Conservation (phyloP, 2,329 filamentous ascomycete species). For the Tolypocladium nubicola region DNA sequence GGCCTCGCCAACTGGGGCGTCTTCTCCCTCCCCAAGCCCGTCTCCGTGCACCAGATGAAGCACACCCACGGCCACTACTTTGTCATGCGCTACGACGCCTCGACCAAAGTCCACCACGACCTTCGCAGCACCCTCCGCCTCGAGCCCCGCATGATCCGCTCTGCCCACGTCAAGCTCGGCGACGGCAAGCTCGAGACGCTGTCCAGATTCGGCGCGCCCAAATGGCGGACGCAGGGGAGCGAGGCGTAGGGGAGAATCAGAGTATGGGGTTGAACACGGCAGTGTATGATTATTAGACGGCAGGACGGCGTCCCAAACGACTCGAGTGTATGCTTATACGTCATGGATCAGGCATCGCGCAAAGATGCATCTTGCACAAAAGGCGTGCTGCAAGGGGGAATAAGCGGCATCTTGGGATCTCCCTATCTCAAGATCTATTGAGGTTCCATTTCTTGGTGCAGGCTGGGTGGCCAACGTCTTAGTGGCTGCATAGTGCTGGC, state of each 20-base stretch:
- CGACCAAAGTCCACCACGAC: conserved; percentile 59
- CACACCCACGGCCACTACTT: conserved; percentile 92
- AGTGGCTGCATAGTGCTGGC: background rate
- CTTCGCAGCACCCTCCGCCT: conserved; percentile 67
- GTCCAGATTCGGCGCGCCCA: conserved; percentile 36
- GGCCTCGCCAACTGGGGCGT: conserved; percentile 93
- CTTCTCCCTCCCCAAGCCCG: conserved; percentile 73
- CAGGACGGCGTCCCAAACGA: background rate
- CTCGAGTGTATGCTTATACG: background rate
- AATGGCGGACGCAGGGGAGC: conserved; percentile 32
- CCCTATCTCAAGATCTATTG: background rate
- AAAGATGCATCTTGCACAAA: background rate
- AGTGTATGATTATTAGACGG: background rate
- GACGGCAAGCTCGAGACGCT: conserved; percentile 44
- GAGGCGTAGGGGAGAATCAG: conserved; percentile 14
- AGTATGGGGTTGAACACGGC: background rate
- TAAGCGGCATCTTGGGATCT: background rate
- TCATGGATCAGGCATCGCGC: background rate
- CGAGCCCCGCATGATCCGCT: conserved; percentile 84
- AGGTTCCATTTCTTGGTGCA: background rate
- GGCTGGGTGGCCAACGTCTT: background rate
- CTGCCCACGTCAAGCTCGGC: conserved; percentile 79
- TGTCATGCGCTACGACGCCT: conserved; percentile 89
- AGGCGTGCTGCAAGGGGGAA: background rate
- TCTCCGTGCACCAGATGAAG: conserved; percentile 69